phyloP scores from a whole-genome alignment of 2,329 filamentous ascomycete species.

The Beauveria bassiana region DNA sequence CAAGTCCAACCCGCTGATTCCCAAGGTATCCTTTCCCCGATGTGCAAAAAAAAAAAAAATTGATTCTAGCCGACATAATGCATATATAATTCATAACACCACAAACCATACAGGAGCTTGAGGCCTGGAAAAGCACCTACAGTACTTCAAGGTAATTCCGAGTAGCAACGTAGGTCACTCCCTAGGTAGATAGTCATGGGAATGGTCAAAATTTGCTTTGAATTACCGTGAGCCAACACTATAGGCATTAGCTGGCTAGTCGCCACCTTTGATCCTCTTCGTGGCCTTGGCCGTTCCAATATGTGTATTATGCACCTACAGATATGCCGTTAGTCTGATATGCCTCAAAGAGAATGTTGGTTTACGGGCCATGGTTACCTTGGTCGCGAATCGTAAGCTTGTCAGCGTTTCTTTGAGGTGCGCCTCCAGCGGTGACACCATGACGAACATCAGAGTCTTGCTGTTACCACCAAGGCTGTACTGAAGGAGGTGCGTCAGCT shows the following conservation, averaged over 20 bases:
- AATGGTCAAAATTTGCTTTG: too few species aligned
- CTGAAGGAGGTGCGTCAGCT: constrained; percentile 91
- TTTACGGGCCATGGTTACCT: constrained; percentile 44
- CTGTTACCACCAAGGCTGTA: constrained; percentile 91
- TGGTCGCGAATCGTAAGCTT: constrained; percentile 91
- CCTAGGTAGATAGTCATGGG: too few species aligned
- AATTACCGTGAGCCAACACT: too few species aligned
- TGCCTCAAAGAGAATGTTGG: background rate
- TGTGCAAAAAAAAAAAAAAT: background rate
- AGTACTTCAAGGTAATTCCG: too few species aligned
- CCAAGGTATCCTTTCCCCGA: constrained; percentile 10
- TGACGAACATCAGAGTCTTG: constrained; percentile 98
- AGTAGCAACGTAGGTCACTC: too few species aligned
- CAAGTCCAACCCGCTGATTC: constrained; percentile 1
- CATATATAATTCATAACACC: background rate
- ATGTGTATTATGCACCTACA: constrained; percentile 75
- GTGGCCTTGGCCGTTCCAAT: constrained; percentile 81
- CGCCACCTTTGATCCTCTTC: constrained; percentile 45
- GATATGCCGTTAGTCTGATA: constrained; percentile 10
- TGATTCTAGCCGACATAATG: background rate
- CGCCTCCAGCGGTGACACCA: constrained; percentile 86
- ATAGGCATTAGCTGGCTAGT: constrained; percentile 16
- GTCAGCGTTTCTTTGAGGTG: constrained; percentile 91
- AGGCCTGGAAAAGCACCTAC: too few species aligned
- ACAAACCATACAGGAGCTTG: background rate